A percentile compares a stretch with the other conserved stretches of the same genome.
phyloP scores from a whole-genome alignment of 495 filamentous ascomycete genomes.

The Neurospora pannonica region DNA sequence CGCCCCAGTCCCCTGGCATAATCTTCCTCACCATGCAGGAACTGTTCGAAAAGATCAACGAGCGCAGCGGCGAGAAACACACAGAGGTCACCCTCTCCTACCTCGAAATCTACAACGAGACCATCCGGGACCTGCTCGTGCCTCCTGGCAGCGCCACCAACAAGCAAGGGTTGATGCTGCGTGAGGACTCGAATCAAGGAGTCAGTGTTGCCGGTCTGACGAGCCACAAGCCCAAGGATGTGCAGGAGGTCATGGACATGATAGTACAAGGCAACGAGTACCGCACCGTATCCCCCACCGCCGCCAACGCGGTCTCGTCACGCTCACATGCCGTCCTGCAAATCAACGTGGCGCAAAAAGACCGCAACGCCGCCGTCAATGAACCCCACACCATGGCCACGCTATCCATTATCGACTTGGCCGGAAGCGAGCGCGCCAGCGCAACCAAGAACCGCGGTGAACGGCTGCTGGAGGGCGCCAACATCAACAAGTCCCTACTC shows the following conservation, averaged over 20 bases:
- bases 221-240: conserved; percentile 74
- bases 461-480: conserved; percentile 83
- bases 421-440: conserved; percentile 91
- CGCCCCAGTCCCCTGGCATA: conserved; percentile 85
- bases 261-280: conserved; percentile 91
- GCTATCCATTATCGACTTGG: conserved; percentile 94
- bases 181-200: conserved; percentile 87
- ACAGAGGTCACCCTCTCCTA: conserved; percentile 91
- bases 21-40: conserved; percentile 99
- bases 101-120: conserved; percentile 99
- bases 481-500: conserved; percentile 97
- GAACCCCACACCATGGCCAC: conserved; percentile 98
- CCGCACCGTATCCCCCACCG: conserved; percentile 93
- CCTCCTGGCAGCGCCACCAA: conserved; percentile 53
- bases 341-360: conserved; percentile 90
- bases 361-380: conserved; percentile 84
- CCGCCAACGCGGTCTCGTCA: conserved; percentile 95
- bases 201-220: conserved; percentile 90
- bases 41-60: conserved; percentile 89
- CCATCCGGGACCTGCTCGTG: conserved; percentile 88
- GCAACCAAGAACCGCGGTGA: conserved; percentile 96
- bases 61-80: conserved; percentile 71
- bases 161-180: conserved; percentile 82
- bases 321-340: conserved; percentile 98
- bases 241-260: conserved; percentile 98